These are phyloP conservation scores for Xylaria scruposa DNA, from an alignment of 495 filamentous ascomycete genomes.

Conservation along the genomic window DNA sequence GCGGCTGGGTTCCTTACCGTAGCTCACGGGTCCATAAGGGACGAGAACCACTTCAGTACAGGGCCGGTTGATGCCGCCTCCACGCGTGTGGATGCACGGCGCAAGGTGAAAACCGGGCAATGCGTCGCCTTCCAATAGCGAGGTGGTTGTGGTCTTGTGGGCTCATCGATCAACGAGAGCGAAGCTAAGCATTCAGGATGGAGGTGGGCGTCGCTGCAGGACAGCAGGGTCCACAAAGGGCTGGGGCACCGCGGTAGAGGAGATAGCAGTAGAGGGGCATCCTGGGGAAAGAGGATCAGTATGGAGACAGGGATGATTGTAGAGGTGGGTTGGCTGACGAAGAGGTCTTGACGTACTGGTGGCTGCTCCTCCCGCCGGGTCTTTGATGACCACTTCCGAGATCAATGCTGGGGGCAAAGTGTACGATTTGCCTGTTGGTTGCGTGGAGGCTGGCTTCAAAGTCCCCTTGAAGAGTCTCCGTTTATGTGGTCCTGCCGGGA, in stretches of 20 bases:
- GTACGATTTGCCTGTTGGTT: constrained; percentile 39
- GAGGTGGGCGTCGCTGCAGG: constrained; percentile 33
- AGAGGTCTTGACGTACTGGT: constrained; percentile 29
- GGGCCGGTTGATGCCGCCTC: neutral
- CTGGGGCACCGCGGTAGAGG: constrained; percentile 45
- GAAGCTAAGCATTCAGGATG: neutral
- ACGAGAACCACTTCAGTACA: too few species aligned
- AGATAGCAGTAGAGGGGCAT: constrained; percentile 36
- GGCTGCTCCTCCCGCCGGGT: constrained; percentile 26
- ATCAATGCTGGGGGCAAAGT: constrained; percentile 42
- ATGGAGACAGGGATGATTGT: neutral
- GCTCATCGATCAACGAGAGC: neutral
- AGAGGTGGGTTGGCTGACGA: neutral
- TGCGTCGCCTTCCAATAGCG: neutral
- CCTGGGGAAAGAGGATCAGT: constrained; percentile 24
- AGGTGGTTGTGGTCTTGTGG: neutral
- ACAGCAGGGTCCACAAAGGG: constrained; percentile 50
- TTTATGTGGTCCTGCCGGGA: constrained; percentile 7
- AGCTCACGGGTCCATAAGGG: neutral
- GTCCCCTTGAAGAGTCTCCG: constrained; percentile 36
- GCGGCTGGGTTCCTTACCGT: neutral
- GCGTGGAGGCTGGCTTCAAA: constrained; percentile 33
- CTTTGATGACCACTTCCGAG: constrained; percentile 42
- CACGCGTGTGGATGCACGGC: neutral
- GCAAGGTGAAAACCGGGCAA: neutral